A percentile compares a stretch with the other conserved stretches of the same genome.
These are phyloP conservation scores for Amanita thiersii DNA, from an alignment of 768 basidiomycete genomes.

Conservation along the genomic window DNA sequence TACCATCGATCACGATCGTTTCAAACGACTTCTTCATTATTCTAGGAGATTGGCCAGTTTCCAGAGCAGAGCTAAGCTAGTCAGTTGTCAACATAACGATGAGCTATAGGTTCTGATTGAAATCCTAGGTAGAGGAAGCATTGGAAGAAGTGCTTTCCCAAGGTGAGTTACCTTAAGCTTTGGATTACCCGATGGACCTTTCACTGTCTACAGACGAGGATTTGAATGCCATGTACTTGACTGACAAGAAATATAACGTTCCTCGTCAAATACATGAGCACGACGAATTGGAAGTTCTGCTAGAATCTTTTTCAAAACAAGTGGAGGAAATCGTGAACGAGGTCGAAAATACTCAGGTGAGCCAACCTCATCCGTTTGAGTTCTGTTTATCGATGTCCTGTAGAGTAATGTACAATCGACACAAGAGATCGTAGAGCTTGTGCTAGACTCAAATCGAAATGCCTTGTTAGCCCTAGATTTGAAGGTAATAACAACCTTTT, in stretches of 20 bases:
- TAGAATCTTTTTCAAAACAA: slow-evolving; percentile 95
- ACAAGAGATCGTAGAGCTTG: slow-evolving; percentile 95
- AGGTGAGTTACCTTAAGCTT: slow-evolving; percentile 34
- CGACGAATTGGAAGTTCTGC: slow-evolving; percentile 84
- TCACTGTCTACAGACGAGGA: slow-evolving; percentile 69
- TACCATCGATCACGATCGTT: slow-evolving; percentile 91
- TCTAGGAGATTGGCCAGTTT: slow-evolving; percentile 83
- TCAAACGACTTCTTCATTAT: slow-evolving; percentile 87
- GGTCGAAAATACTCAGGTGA: slow-evolving; percentile 77
- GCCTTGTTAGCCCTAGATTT: slow-evolving; percentile 86
- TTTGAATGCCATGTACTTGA: slow-evolving; percentile 91
- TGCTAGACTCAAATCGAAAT: slow-evolving; percentile 94
- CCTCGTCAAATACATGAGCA: slow-evolving; percentile 71
- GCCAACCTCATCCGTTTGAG: slow-evolving; percentile 10
- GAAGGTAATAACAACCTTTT: slow-evolving; percentile 38
- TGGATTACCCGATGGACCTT: not conserved
- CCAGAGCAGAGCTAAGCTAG: slow-evolving; percentile 84
- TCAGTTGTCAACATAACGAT: slow-evolving; percentile 22
- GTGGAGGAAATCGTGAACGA: slow-evolving; percentile 96
- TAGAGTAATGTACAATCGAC: slow-evolving; percentile 93
- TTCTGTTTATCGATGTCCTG: slow-evolving; percentile 6
- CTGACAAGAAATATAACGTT: slow-evolving; percentile 63
- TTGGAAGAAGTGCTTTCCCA: slow-evolving; percentile 88
- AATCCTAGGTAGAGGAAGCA: slow-evolving; percentile 71
- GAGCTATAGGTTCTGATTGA: slow-evolving; percentile 1